A percentile compares a stretch with the other conserved stretches of the same genome.
Conservation (phyloP, 1,284 basidiomycete species). For the Apiotrichum brassicae region DNA sequence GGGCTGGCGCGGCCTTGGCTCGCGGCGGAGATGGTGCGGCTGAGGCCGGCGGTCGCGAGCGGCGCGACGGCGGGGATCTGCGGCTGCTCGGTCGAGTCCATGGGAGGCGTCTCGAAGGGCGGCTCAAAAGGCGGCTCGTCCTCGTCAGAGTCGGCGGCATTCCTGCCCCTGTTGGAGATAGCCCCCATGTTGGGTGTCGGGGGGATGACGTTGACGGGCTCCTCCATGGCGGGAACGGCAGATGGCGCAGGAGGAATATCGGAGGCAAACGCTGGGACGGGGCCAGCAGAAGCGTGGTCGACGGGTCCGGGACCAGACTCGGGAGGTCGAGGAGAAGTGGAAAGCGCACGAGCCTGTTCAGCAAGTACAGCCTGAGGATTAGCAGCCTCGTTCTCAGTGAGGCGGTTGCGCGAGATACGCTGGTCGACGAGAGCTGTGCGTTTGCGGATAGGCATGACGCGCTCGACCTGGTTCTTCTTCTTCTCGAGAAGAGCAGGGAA, state of each 20-base stretch:
- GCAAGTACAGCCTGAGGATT: slow-evolving; percentile 49
- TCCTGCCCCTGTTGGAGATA: slow-evolving; percentile 5
- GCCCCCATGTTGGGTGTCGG: slow-evolving; percentile 11
- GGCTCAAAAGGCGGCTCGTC: slow-evolving; percentile 1
- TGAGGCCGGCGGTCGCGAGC: background rate
- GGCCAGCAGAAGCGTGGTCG: slow-evolving; percentile 42
- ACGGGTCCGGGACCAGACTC: background rate
- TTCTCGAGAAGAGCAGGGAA: slow-evolving; percentile 72
- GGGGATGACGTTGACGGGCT: slow-evolving; percentile 3
- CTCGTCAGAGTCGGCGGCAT: slow-evolving; percentile 3
- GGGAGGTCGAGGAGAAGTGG: background rate
- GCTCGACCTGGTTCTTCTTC: slow-evolving; percentile 78
- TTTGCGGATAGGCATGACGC: slow-evolving; percentile 71
- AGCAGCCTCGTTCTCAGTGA: slow-evolving; percentile 44
- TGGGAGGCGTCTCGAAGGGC: background rate
- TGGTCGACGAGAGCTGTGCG: slow-evolving; percentile 83
- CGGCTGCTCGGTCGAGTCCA: background rate
- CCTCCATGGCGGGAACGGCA: too few species aligned
- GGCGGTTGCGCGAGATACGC: slow-evolving; percentile 58
- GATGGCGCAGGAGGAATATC: slow-evolving; percentile 20
- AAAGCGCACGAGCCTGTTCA: slow-evolving; percentile 39
- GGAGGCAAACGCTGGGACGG: slow-evolving; percentile 46
- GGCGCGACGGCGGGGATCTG: background rate
- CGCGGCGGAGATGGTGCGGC: slow-evolving; percentile 21
- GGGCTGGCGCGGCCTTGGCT: slow-evolving; percentile 4